Evolutionary conservation across 257 asterid genomes (phyloP).

Genomic region (Apocynum venetum): DNA sequence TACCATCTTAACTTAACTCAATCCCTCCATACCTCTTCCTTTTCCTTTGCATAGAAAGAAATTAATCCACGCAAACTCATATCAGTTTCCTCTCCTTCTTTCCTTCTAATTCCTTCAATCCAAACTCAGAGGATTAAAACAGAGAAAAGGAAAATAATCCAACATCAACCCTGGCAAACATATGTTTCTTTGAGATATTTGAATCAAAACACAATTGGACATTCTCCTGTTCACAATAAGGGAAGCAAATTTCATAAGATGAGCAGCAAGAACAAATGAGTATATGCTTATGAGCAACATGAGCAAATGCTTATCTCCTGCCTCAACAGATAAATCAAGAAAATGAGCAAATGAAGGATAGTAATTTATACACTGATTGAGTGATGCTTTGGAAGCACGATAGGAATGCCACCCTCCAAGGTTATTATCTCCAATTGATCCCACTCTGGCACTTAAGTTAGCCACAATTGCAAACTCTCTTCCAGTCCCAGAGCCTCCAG

Average conservation of each 20-base stretch:
- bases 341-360: conserved; percentile 4
- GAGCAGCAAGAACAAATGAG: background rate
- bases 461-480: conserved; percentile 70
- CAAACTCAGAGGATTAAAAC: background rate
- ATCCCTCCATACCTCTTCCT: background rate
- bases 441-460: conserved; percentile 87
- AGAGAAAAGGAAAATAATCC: background rate
- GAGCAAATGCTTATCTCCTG: background rate
- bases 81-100: background rate
- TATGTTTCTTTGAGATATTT: background rate
- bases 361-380: conserved; percentile 65
- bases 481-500: conserved; percentile 59
- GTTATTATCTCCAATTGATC: conserved; percentile 80
- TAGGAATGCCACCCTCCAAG: conserved; percentile 98
- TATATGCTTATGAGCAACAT: too few species aligned
- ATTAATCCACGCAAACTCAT: background rate
- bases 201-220: background rate
- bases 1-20: background rate
- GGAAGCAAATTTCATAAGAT: background rate
- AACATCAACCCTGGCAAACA: background rate
- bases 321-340: conserved; percentile 5
- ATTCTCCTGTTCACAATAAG: background rate
- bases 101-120: background rate
- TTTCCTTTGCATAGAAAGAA: background rate
- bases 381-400: conserved; percentile 81